phyloP scores from a whole-genome alignment of 2,329 filamentous ascomycete species.

The Cercospora beticola region DNA sequence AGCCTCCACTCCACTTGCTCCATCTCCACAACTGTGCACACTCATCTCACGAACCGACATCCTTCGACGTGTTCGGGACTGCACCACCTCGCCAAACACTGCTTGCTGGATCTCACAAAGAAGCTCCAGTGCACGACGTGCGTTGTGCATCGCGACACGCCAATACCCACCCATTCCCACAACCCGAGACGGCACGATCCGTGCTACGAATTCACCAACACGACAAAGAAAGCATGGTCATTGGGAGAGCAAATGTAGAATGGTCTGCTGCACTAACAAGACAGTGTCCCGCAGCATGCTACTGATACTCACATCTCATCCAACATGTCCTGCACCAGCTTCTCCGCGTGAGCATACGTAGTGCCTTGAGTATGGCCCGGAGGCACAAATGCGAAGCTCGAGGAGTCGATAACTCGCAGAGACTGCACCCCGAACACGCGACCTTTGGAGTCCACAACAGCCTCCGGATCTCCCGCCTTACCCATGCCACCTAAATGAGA shows the following conservation, averaged over 20 bases:
- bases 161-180: neutral
- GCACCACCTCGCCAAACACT: too few species aligned
- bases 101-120: neutral
- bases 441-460: constrained; percentile 41
- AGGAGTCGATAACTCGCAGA: constrained; percentile 43
- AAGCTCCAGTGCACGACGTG: neutral
- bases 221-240: neutral
- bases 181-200: neutral
- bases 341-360: constrained; percentile 25
- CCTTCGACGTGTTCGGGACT: neutral
- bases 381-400: constrained; percentile 37
- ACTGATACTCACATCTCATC: neutral
- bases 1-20: too few species aligned
- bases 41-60: neutral
- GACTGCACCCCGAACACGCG: constrained; percentile 41
- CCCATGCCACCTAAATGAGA: constrained; percentile 25
- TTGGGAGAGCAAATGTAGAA: too few species aligned
- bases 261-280: too few species aligned
- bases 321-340: constrained; percentile 24
- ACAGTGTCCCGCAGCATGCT: too few species aligned
- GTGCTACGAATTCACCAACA: neutral
- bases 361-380: constrained; percentile 39
- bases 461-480: constrained; percentile 35
- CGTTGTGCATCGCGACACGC: neutral
- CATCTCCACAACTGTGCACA: too few species aligned